phyloP scores from a whole-genome alignment of 2,329 filamentous ascomycete genomes.

The Pezicula rhizophila region DNA sequence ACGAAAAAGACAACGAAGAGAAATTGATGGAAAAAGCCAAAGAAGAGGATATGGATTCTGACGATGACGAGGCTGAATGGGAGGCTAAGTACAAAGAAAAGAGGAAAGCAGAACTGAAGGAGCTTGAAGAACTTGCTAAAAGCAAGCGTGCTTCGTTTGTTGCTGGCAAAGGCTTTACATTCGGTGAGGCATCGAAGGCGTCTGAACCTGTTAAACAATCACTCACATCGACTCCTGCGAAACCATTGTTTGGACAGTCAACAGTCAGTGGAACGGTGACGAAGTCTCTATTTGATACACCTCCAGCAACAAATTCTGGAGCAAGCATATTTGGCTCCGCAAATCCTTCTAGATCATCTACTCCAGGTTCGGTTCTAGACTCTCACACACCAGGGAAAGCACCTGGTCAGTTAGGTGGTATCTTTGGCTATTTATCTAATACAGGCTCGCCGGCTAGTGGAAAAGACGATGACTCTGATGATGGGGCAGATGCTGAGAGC shows the following conservation, averaged over 20 bases:
- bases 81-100: conserved; percentile 10
- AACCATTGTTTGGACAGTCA: not conserved
- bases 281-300: conserved; percentile 24
- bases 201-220: not conserved
- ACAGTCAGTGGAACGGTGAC: not conserved
- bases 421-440: conserved; percentile 56
- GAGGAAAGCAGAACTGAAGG: conserved; percentile 10
- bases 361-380: conserved; percentile 23
- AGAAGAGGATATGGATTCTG: conserved; percentile 25
- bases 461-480: conserved; percentile 35
- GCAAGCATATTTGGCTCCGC: conserved; percentile 16
- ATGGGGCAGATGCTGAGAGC: conserved; percentile 36
- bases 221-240: not conserved
- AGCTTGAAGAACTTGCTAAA: conserved; percentile 15
- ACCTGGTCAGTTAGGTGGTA: conserved; percentile 35
- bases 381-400: conserved; percentile 15
- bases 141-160: conserved; percentile 12
- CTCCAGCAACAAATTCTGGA: conserved; percentile 30
- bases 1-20: conserved; percentile 17
- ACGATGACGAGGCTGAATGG: conserved; percentile 23
- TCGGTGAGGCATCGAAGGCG: conserved; percentile 3
- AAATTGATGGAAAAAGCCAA: conserved; percentile 21
- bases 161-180: conserved; percentile 12
- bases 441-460: conserved; percentile 50
- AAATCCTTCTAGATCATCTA: conserved; percentile 21